phyloP scores from a whole-genome alignment of 1,284 basidiomycete species.

The Fomes fomentarius region DNA sequence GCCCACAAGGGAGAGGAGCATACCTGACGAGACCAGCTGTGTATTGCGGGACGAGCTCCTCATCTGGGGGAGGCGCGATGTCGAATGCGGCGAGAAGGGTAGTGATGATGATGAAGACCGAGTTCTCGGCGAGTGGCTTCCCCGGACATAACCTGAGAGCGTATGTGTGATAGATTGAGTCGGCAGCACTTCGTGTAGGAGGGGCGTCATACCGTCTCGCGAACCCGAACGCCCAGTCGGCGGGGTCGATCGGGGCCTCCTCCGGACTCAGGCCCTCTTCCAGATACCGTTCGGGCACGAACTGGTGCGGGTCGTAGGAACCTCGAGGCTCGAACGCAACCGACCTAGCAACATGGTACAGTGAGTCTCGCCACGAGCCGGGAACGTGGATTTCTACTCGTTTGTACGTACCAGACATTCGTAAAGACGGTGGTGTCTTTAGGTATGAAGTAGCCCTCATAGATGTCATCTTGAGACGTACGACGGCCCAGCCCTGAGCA shows the following conservation, averaged over 20 bases:
- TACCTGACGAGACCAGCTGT: conserved; percentile 23
- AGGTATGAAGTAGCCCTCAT: conserved; percentile 23
- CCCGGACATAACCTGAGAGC: conserved; percentile 33
- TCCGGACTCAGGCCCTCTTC: conserved; percentile 1
- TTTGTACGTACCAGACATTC: conserved; percentile 20
- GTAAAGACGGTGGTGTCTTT: conserved; percentile 22
- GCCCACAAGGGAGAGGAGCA: not conserved
- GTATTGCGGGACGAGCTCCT: conserved; percentile 5
- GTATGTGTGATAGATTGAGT: too few species aligned
- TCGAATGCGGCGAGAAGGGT: conserved; percentile 28
- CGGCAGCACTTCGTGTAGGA: too few species aligned
- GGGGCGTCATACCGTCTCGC: conserved; percentile 23
- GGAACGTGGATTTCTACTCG: not conserved
- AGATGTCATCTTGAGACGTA: conserved; percentile 20
- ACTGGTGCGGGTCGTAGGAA: conserved; percentile 27
- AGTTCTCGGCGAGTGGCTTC: conserved; percentile 27
- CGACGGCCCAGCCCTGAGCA: conserved; percentile 16
- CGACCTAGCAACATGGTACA: conserved; percentile 14
- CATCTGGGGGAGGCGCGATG: conserved; percentile 18
- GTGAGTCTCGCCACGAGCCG: not conserved
- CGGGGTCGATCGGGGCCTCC: conserved; percentile 12
- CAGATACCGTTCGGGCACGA: conserved; percentile 33
- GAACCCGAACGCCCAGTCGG: conserved; percentile 24
- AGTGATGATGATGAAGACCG: conserved; percentile 29
- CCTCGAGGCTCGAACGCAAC: conserved; percentile 26